These are phyloP conservation scores for Podaxis carcinomalis DNA, from an alignment of 768 basidiomycete species.

Conservation along the genomic window DNA sequence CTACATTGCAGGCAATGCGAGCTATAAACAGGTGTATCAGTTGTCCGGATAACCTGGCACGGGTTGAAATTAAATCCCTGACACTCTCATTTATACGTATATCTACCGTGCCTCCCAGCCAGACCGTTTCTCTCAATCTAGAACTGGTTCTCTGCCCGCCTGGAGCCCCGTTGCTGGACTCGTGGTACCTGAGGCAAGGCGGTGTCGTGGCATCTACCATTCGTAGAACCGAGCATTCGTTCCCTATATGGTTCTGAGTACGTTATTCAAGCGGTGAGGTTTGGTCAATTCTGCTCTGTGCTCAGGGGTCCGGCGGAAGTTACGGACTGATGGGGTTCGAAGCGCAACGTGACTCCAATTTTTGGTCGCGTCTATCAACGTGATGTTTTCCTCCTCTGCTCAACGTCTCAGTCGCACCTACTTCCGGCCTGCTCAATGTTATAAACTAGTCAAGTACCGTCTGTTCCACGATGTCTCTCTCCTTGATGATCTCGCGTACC, in stretches of 20 bases:
- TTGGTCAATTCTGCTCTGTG: background rate
- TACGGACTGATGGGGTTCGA: background rate
- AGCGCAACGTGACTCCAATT: background rate
- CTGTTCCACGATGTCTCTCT: slow-evolving; percentile 17
- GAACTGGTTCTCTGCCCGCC: background rate
- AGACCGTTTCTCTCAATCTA: background rate
- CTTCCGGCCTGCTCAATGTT: background rate
- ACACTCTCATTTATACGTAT: background rate
- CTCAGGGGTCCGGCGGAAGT: background rate
- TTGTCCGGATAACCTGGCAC: background rate
- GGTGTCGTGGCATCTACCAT: background rate
- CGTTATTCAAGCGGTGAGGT: background rate
- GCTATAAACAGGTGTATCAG: background rate
- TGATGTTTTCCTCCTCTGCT: slow-evolving; percentile 1
- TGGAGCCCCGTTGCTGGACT: background rate
- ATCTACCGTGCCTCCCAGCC: background rate
- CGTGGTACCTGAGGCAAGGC: background rate
- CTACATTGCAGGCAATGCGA: too few species aligned
- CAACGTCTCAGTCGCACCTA: background rate
- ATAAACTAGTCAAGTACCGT: background rate
- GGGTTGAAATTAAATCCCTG: background rate
- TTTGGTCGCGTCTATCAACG: background rate
- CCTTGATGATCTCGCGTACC: slow-evolving; percentile 37
- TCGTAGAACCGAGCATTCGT: background rate
- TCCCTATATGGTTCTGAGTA: background rate